Percentiles rank a stretch among this genome's conserved stretches.
These are phyloP conservation scores for Leccinellum albellum DNA, from an alignment of 768 basidiomycete genomes.

Conservation along the genomic window DNA sequence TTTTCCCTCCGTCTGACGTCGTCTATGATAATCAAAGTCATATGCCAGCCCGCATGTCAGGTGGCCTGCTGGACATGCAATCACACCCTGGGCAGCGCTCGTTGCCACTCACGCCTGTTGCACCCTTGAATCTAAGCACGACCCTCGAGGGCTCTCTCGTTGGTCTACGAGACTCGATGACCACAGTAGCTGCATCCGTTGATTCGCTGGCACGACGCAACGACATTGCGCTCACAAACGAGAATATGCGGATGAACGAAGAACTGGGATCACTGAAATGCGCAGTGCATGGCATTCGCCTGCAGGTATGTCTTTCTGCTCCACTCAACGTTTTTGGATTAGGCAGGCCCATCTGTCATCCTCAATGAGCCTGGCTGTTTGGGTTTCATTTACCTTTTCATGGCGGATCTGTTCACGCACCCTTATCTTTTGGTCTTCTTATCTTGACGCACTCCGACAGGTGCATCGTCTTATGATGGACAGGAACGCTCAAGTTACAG, in stretches of 20 bases:
- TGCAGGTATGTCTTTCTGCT: conserved; percentile 55
- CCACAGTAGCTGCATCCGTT: conserved; percentile 54
- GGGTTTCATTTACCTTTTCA: conserved; percentile 8
- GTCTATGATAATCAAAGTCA: conserved; percentile 19
- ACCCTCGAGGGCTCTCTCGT: conserved; percentile 60
- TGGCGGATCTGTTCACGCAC: conserved; percentile 4
- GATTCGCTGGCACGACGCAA: conserved; percentile 59
- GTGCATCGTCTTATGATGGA: conserved; percentile 76
- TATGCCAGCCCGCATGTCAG: conserved; percentile 13
- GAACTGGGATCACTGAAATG: conserved; percentile 68
- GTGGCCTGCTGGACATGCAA: conserved; percentile 19
- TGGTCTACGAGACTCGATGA: conserved; percentile 57
- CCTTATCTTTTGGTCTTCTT: conserved; percentile 15
- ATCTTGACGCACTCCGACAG: conserved; percentile 30
- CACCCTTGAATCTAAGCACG: conserved; percentile 60
- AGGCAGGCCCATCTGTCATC: not conserved
- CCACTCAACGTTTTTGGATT: conserved; percentile 4
- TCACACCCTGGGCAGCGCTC: conserved; percentile 23
- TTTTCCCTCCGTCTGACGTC: conserved; percentile 27
- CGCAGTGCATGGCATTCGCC: conserved; percentile 69
- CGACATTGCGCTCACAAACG: conserved; percentile 66
- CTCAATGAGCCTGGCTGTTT: not conserved
- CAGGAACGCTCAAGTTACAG: conserved; percentile 56
- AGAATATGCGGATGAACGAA: conserved; percentile 67
- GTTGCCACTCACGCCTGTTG: conserved; percentile 38